These are phyloP conservation scores for Schizochytrium sp. DNA, from an alignment of 108 stramenopile genomes.

Conservation along the genomic window DNA sequence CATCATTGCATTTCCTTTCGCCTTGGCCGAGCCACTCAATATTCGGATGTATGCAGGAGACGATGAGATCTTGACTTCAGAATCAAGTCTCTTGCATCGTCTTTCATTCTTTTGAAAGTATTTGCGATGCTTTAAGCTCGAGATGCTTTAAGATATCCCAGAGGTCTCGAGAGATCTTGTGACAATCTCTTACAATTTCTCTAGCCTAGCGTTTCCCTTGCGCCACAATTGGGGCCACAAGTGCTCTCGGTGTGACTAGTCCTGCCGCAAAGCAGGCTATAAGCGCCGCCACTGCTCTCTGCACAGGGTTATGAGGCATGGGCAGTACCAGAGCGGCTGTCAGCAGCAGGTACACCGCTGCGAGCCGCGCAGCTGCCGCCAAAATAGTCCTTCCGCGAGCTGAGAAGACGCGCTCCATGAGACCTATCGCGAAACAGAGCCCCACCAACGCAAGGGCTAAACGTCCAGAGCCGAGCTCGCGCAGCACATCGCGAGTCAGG, in stretches of 20 bases:
- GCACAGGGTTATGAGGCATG: not conserved
- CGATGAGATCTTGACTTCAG: too few relatives aligned
- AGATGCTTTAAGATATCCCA: too few relatives aligned
- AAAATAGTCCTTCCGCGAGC: not conserved
- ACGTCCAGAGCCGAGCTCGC: not conserved
- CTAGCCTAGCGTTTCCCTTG: not conserved
- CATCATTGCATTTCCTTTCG: too few relatives aligned
- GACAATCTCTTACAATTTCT: too few relatives aligned
- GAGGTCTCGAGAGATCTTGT: too few relatives aligned
- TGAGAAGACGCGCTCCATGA: not conserved
- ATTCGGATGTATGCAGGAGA: too few relatives aligned
- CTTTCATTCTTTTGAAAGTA: too few relatives aligned
- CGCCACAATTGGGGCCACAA: constrained; percentile 8
- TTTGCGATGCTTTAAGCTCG: too few relatives aligned
- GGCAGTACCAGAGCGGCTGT: not conserved
- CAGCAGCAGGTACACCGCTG: not conserved
- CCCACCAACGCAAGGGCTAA: not conserved
- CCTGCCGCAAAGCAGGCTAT: constrained; percentile 35
- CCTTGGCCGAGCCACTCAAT: too few relatives aligned
- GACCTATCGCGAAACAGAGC: not conserved
- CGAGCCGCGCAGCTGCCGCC: not conserved
- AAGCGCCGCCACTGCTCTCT: not conserved
- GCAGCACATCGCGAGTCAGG: not conserved
- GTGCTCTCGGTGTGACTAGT: not conserved
- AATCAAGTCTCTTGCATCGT: too few relatives aligned